These are phyloP conservation scores for Mycena citricolor DNA, from an alignment of 1,284 basidiomycete genomes.

Conservation along the genomic window DNA sequence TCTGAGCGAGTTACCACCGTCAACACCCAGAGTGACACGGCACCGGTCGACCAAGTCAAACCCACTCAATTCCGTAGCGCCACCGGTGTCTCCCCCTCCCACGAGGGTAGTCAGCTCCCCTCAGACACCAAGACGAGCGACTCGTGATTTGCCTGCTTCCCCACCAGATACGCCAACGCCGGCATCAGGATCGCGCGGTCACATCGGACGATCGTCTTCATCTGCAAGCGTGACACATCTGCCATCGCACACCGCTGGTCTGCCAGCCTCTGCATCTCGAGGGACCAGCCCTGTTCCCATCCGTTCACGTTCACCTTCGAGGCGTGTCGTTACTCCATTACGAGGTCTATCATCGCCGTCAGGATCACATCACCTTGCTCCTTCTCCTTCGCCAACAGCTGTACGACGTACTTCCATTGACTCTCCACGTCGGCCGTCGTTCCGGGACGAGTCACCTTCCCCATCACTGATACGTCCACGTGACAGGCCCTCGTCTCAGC, in stretches of 20 bases:
- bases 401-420: slow-evolving; percentile 30
- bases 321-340: slow-evolving; percentile 32
- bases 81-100: slow-evolving; percentile 8
- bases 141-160: slow-evolving; percentile 38
- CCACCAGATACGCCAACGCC: slow-evolving; percentile 51
- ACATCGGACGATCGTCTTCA: slow-evolving; percentile 37
- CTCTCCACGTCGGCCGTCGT: slow-evolving; percentile 30
- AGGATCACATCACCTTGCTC: slow-evolving; percentile 36
- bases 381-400: slow-evolving; percentile 22
- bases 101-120: slow-evolving; percentile 22
- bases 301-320: slow-evolving; percentile 37
- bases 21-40: slow-evolving; percentile 27
- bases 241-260: slow-evolving; percentile 35
- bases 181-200: slow-evolving; percentile 41
- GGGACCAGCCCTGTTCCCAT: slow-evolving; percentile 43
- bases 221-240: slow-evolving; percentile 42
- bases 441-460: slow-evolving; percentile 26
- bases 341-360: slow-evolving; percentile 36
- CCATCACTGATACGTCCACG: slow-evolving; percentile 35
- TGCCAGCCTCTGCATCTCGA: slow-evolving; percentile 37
- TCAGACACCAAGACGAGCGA: slow-evolving; percentile 29
- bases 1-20: slow-evolving; percentile 38
- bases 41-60: slow-evolving; percentile 23
- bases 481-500: slow-evolving; percentile 43
- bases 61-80: slow-evolving; percentile 17